Evolutionary conservation across 768 basidiomycete species (phyloP).

Genomic region (Amanita thiersii): DNA sequence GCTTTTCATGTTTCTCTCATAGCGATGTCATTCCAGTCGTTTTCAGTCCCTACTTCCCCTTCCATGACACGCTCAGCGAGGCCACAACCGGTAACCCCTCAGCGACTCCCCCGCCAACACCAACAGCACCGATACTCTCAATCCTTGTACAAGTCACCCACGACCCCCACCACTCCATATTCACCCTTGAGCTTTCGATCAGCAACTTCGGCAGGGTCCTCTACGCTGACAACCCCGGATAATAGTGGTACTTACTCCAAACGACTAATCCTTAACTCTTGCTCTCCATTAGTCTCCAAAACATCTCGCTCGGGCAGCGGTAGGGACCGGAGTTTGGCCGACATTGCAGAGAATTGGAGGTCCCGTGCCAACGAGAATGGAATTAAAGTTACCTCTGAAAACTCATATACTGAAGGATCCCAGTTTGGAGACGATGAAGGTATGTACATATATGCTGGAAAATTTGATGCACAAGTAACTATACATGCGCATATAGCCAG

Average conservation of each 20-base stretch:
- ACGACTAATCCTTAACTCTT: constrained; percentile 27
- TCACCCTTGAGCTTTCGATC: constrained; percentile 67
- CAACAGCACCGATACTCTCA: constrained; percentile 30
- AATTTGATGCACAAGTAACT: constrained; percentile 12
- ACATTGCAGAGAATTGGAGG: constrained; percentile 65
- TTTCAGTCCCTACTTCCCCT: constrained; percentile 41
- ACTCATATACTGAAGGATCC: constrained; percentile 40
- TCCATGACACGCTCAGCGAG: constrained; percentile 32
- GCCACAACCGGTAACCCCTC: constrained; percentile 54
- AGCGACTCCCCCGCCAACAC: constrained; percentile 44
- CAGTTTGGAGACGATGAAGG: constrained; percentile 37
- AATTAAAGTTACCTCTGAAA: constrained; percentile 49
- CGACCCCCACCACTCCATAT: constrained; percentile 60
- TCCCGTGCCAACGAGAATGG: constrained; percentile 64
- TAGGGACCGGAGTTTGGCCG: constrained; percentile 43
- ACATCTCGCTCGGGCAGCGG: constrained; percentile 13
- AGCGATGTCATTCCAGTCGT: constrained; percentile 20
- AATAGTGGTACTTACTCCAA: constrained; percentile 30
- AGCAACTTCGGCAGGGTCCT: constrained; percentile 43
- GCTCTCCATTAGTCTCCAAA: constrained; percentile 35
- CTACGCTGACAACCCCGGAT: constrained; percentile 54
- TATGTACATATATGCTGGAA: constrained; percentile 20
- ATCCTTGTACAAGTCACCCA: constrained; percentile 47
- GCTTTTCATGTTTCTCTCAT: constrained; percentile 11
- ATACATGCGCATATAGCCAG: constrained; percentile 44